A percentile compares a stretch with the other conserved stretches of the same genome.
phyloP scores from a whole-genome alignment of 495 filamentous ascomycete genomes.

The Aspergillus carlsbadensis region DNA sequence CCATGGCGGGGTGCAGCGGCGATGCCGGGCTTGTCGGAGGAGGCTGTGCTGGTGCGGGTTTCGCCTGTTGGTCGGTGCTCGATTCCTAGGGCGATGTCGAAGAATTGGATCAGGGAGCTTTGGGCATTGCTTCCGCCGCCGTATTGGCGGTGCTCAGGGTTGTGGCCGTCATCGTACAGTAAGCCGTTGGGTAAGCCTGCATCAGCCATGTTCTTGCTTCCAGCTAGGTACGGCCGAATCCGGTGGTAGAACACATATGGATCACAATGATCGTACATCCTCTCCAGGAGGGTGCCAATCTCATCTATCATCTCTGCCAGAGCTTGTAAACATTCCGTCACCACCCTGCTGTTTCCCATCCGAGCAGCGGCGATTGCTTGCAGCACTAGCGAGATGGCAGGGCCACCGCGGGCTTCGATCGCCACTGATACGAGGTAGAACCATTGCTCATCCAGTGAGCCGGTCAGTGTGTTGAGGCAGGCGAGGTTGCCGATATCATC shows the following conservation, averaged over 20 bases:
- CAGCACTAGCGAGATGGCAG: slow-evolving; percentile 86
- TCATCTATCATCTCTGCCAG: slow-evolving; percentile 90
- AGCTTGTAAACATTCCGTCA: slow-evolving; percentile 68
- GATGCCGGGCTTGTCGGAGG: slow-evolving; percentile 44
- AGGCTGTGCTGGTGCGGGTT: slow-evolving; percentile 35
- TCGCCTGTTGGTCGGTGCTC: slow-evolving; percentile 90
- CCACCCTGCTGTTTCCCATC: slow-evolving; percentile 61
- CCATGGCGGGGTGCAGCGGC: slow-evolving; percentile 67
- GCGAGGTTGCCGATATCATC: slow-evolving; percentile 82
- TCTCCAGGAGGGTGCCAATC: slow-evolving; percentile 67
- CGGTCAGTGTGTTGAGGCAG: slow-evolving; percentile 88
- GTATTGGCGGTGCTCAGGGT: slow-evolving; percentile 70
- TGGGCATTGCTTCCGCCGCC: slow-evolving; percentile 94
- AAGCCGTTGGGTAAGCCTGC: slow-evolving; percentile 87
- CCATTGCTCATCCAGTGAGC: slow-evolving; percentile 95
- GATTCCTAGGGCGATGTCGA: slow-evolving; percentile 87
- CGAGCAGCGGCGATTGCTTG: slow-evolving; percentile 82
- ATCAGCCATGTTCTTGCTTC: slow-evolving; percentile 94
- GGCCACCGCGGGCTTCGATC: slow-evolving; percentile 89
- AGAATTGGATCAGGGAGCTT: slow-evolving; percentile 91
- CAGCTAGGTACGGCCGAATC: slow-evolving; percentile 91
- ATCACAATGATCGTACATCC: slow-evolving; percentile 92
- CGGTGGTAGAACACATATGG: slow-evolving; percentile 91
- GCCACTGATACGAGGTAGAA: slow-evolving; percentile 82
- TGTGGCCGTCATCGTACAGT: slow-evolving; percentile 74